Percentiles rank a stretch among this genome's conserved stretches.
These are phyloP conservation scores for Leishmania amazonensis DNA, from an alignment of 208 protist genomes.

Conservation along the genomic window DNA sequence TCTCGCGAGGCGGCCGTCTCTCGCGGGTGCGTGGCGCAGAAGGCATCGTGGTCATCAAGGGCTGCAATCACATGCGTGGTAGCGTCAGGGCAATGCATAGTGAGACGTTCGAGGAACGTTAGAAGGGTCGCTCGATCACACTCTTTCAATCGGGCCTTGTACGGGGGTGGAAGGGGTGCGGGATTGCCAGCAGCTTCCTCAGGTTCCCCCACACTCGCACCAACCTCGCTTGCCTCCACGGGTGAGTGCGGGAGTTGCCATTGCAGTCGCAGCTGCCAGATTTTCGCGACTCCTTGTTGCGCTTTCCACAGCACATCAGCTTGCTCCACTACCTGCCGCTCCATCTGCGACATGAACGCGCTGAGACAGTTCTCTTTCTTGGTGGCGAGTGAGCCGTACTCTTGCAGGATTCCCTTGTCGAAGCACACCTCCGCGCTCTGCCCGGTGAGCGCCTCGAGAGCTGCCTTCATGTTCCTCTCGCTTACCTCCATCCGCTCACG, in stretches of 20 bases:
- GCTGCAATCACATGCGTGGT: conserved; percentile 37
- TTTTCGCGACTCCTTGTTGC: conserved; percentile 39
- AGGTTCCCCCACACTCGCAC: background rate
- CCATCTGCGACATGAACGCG: conserved; percentile 52
- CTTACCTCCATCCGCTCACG: conserved; percentile 58
- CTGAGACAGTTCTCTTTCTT: conserved; percentile 51
- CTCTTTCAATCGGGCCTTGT: conserved; percentile 30
- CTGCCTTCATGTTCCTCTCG: conserved; percentile 45
- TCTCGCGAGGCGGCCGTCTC: conserved; percentile 51
- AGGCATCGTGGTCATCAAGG: conserved; percentile 60
- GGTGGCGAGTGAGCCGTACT: conserved; percentile 37
- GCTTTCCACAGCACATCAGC: conserved; percentile 61
- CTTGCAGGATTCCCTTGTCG: conserved; percentile 48
- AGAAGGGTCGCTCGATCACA: conserved; percentile 69
- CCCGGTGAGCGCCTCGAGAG: conserved; percentile 45
- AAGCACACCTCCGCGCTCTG: conserved; percentile 56
- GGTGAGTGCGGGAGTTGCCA: conserved; percentile 7
- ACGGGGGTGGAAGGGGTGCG: conserved; percentile 37
- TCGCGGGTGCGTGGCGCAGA: conserved; percentile 34
- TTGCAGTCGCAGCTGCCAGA: conserved; percentile 36
- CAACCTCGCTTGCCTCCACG: background rate
- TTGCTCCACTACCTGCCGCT: conserved; percentile 56
- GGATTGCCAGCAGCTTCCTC: conserved; percentile 1
- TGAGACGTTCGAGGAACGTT: conserved; percentile 54
- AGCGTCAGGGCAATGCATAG: conserved; percentile 36